Conservation (phyloP, 768 basidiomycete genomes). For the Epithele typhae region DNA sequence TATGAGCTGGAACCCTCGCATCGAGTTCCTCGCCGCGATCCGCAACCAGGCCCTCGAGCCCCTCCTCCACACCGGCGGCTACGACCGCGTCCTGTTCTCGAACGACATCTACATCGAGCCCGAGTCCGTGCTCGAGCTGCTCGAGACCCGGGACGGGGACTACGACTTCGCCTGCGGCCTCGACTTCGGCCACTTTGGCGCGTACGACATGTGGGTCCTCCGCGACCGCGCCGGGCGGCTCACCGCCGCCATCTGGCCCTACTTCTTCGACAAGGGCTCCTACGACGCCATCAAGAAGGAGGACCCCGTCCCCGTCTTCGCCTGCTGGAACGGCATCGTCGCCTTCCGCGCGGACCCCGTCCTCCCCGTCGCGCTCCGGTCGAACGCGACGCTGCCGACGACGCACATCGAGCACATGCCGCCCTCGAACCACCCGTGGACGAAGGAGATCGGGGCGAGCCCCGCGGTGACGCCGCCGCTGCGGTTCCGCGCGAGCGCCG, state of each 20-base stretch:
- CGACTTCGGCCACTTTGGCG: conserved; percentile 31
- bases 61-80: conserved; percentile 31
- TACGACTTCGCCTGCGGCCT: conserved; percentile 42
- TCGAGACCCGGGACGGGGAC: conserved; percentile 33
- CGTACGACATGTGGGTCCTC: conserved; percentile 36
- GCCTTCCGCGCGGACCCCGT: conserved; percentile 38
- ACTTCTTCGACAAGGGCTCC: conserved; percentile 35
- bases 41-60: conserved; percentile 41
- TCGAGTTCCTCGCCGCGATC: conserved; percentile 34
- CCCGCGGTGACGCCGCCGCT: conserved; percentile 30
- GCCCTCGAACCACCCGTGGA: conserved; percentile 27
- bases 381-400: conserved; percentile 32
- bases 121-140: conserved; percentile 35
- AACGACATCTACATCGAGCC: conserved; percentile 41
- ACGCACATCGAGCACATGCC: conserved; percentile 26
- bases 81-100: conserved; percentile 36
- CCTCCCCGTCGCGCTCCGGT: conserved; percentile 35
- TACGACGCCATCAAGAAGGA: conserved; percentile 32
- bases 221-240: conserved; percentile 32
- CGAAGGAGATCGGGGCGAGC: conserved; percentile 11
- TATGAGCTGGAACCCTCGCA: conserved; percentile 28
- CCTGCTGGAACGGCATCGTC: conserved; percentile 45
- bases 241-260: conserved; percentile 33
- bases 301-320: conserved; percentile 38
- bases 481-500: conserved; percentile 26